These are phyloP conservation scores for Euphorbia celastroides DNA, from an alignment of 441 rosid genomes.

Conservation along the genomic window DNA sequence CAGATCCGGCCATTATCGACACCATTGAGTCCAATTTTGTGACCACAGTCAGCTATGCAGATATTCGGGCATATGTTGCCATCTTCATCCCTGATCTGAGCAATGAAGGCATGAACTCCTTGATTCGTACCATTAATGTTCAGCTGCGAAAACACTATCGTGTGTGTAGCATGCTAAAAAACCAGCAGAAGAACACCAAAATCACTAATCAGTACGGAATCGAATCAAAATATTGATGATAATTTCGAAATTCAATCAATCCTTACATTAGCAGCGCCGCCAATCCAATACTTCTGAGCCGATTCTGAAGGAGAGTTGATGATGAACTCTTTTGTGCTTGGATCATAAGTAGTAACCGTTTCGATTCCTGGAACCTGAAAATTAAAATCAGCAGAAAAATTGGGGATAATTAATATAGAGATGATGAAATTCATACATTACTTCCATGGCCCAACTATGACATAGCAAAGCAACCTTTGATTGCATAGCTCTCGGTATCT, in stretches of 20 bases:
- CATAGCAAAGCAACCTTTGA: conserved; percentile 94
- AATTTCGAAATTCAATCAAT: neutral
- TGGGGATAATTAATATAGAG: conserved; percentile 6
- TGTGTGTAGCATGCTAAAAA: conserved; percentile 85
- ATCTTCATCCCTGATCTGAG: conserved; percentile 71
- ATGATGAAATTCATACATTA: conserved; percentile 48
- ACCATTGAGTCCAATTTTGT: conserved; percentile 93
- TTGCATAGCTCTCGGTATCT: conserved; percentile 51
- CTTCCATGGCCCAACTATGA: conserved; percentile 98
- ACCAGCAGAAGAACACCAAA: conserved; percentile 25
- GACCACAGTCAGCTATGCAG: conserved; percentile 90
- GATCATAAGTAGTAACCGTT: conserved; percentile 79
- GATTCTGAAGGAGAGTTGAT: conserved; percentile 91
- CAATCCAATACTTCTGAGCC: conserved; percentile 98
- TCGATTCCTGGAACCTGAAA: conserved; percentile 84
- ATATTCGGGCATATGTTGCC: conserved; percentile 78
- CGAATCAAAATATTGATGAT: neutral
- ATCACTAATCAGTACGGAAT: neutral
- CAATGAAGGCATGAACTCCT: conserved; percentile 92
- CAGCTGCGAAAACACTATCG: conserved; percentile 89
- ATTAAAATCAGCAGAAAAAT: conserved; percentile 4
- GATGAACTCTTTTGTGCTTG: conserved; percentile 65
- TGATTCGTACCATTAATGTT: conserved; percentile 61
- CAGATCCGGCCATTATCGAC: conserved; percentile 96
- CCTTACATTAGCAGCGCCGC: conserved; percentile 85